Conservation (phyloP, 2,329 filamentous ascomycete species). For the Alternaria burnsii region DNA sequence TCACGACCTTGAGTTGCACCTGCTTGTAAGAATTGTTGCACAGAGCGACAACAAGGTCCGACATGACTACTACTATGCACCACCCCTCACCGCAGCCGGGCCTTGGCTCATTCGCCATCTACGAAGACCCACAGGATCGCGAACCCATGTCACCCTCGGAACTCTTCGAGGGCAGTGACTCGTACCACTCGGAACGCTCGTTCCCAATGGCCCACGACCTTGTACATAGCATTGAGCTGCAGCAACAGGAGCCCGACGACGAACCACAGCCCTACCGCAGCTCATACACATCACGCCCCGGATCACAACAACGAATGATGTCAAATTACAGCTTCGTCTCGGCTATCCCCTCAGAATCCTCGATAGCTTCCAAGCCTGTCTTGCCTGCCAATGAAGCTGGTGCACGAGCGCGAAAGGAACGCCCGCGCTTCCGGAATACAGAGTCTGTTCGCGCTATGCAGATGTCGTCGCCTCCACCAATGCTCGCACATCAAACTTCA, state of each 20-base stretch:
- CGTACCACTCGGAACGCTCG: constrained; percentile 45
- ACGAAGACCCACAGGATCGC: constrained; percentile 45
- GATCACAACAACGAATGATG: constrained; percentile 32
- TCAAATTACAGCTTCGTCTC: constrained; percentile 49
- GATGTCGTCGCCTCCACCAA: constrained; percentile 68
- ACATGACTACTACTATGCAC: constrained; percentile 43
- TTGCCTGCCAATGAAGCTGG: constrained; percentile 38
- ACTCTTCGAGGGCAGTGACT: constrained; percentile 44
- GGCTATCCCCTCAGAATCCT: constrained; percentile 49
- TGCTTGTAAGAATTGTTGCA: constrained; percentile 22
- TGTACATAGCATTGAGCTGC: constrained; percentile 43
- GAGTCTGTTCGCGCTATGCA: constrained; percentile 75
- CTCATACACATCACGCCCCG: constrained; percentile 45
- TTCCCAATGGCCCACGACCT: constrained; percentile 39
- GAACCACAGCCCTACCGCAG: constrained; percentile 42
- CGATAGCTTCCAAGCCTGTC: constrained; percentile 45
- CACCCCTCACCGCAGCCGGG: constrained; percentile 40
- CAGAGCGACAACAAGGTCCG: constrained; percentile 24
- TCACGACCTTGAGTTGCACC: constrained; percentile 25
- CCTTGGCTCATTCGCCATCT: constrained; percentile 44
- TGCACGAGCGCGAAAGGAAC: constrained; percentile 62
- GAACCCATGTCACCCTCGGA: constrained; percentile 41
- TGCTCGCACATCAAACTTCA: constrained; percentile 39
- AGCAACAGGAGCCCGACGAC: constrained; percentile 26
- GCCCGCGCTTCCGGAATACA: constrained; percentile 73